Evolutionary conservation across 441 rosid genomes (phyloP), one percentile per base, ranked within the genome.

Genomic region (Geranium incanum): DNA sequence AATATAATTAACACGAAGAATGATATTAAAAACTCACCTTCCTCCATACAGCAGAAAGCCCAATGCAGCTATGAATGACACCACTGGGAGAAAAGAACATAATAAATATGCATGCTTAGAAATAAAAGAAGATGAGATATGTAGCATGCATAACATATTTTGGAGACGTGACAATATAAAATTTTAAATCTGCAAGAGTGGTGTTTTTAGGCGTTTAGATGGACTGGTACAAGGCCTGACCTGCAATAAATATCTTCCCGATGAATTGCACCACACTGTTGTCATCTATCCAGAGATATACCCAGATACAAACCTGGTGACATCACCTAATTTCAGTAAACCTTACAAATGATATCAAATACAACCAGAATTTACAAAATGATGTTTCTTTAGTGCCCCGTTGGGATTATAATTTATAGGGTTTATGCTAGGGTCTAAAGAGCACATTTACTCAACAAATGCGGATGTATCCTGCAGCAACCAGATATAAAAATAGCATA

Each of bases 21-120:
- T 52, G 60, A 13, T 52, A 52, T 5, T 13, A 18, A 52, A 52
- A 52, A 75, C 75, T 74, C 69, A 85, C 90, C 90, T 85, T 86
- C 92, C 90, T 72, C 89, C 90, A 70, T 81, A 86, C 1, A 85
- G 80, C 78, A 84, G 78, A 79, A 81, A 88, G 72, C 89, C 92
- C 75, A 83, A 70, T 11, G 92, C 92, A 39, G 89, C 89, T 18
- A 86, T 68, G 74, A 87, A 84, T 36, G 94, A 87, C 48, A 87
- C 85, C 80, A 79, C 94, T 87, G 82, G 18, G 72, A 75, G 64
- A 11, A 68, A 62, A 52, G 4, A 60, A 69, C 4, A 67, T 19
- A 2, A 64, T 23, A 18, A 74, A 71, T 69, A 45, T 19, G 41
- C 23, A 65, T 0, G 6, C 43, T 65, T 45, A 55, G 15, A 52